Conservation (phyloP, 2,329 filamentous ascomycete species). For the Diaporthe caulivora region DNA sequence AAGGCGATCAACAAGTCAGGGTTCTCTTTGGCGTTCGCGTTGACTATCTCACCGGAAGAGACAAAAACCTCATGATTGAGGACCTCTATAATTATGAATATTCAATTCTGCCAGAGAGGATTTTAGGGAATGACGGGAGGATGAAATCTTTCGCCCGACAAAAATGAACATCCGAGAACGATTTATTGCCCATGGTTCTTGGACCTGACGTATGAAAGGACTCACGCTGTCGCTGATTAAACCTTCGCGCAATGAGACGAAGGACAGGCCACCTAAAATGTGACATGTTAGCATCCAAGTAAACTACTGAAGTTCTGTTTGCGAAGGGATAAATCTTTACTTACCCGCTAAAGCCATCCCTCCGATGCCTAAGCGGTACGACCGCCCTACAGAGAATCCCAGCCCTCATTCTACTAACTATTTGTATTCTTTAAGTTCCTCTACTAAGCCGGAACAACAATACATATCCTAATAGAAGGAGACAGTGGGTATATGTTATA, state of each 20-base stretch:
- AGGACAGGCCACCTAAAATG: background rate
- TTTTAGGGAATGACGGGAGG: background rate
- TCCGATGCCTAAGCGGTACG: background rate
- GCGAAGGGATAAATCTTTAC: background rate
- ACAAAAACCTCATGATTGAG: constrained; percentile 56
- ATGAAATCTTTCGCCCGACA: background rate
- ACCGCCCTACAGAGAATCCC: background rate
- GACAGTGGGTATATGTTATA: too few relatives aligned
- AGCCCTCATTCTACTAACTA: too few relatives aligned
- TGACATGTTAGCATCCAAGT: background rate
- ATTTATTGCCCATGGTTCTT: background rate
- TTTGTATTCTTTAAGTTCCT: too few relatives aligned
- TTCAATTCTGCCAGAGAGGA: background rate
- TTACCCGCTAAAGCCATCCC: background rate
- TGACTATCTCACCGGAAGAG: constrained; percentile 51
- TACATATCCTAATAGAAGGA: too few relatives aligned
- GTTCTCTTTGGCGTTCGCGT: constrained; percentile 50
- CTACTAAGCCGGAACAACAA: too few relatives aligned
- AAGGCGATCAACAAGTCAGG: constrained; percentile 46
- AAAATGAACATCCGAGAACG: background rate
- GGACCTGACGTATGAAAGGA: background rate
- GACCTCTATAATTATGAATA: constrained; percentile 41
- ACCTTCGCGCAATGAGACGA: background rate
- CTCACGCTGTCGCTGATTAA: background rate
- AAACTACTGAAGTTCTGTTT: background rate